Evolutionary conservation across 108 stramenopile species (phyloP).

Genomic region (Fragilariopsis cylindrus): DNA sequence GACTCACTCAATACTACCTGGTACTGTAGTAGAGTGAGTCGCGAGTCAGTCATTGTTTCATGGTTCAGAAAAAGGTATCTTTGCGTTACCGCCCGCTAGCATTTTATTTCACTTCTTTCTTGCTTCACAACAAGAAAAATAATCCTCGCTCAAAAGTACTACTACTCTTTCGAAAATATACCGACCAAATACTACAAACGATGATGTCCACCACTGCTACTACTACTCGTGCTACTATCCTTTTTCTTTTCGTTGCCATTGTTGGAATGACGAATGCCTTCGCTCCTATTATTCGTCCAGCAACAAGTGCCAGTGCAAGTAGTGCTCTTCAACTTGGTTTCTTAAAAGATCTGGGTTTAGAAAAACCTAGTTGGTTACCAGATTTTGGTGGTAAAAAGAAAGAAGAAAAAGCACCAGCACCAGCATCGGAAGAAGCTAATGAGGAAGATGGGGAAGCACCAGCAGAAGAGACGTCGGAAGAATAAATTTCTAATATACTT

Average conservation of each 20-base stretch:
- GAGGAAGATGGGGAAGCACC: conserved; percentile 21
- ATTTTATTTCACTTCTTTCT: too few relatives aligned
- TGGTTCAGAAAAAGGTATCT: too few relatives aligned
- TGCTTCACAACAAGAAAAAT: too few relatives aligned
- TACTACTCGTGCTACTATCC: too few relatives aligned
- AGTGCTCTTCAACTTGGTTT: conserved; percentile 38
- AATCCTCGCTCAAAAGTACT: too few relatives aligned
- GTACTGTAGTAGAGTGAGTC: too few relatives aligned
- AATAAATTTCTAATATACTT: conserved; percentile 6
- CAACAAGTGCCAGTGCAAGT: neutral
- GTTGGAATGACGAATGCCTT: conserved; percentile 2
- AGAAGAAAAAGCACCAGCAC: conserved; percentile 12
- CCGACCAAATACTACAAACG: too few relatives aligned
- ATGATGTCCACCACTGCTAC: too few relatives aligned
- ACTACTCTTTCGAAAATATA: too few relatives aligned
- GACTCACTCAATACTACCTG: too few relatives aligned
- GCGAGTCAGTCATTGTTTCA: too few relatives aligned
- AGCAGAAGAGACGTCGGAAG: conserved; percentile 31
- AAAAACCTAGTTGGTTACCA: conserved; percentile 53
- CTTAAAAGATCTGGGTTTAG: conserved; percentile 49
- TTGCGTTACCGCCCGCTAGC: too few relatives aligned
- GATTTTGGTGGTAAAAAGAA: conserved; percentile 55
- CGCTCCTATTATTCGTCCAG: neutral
- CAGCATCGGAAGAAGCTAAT: conserved; percentile 13
- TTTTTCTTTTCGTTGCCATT: neutral